Evolutionary conservation across 2,329 filamentous ascomycete species (phyloP), one percentile per base, ranked within the genome.

Genomic region (Venturiaceae sp.): DNA sequence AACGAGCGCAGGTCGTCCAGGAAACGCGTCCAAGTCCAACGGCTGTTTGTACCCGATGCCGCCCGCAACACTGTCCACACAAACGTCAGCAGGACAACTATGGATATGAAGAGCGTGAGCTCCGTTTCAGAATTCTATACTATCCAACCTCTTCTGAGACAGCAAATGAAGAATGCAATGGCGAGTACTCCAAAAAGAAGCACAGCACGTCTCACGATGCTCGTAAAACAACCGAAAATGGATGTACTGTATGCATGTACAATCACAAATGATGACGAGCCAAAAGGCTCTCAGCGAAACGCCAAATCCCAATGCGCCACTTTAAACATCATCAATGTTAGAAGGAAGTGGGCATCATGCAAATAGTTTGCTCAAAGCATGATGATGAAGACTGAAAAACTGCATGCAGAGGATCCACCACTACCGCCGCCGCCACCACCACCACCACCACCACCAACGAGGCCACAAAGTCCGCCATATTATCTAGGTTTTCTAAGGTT

Each of bases 261-360:
- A 50, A 30, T 50, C 44, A 30, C 44, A 30, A 28, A 26, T 50
- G 26, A 30, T 50, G 13, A 47, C 3, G 41, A 30, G 26, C 21
- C 26, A 6, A 50, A 50, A 30, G 44, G n/a, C 26, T 26, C 44
- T 28, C 44, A 7, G 14, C n/a, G n/a, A n/a, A 50, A 28, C 44
- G 44, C 23, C 26, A n/a, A n/a, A 3, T 30, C 23, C 26, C 6
- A 30, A n/a, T 30, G 44, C 26, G 44, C 44, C 44, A 30, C 44
- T 26, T 50, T 9, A 32, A 50, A 50, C 44, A 50, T 50, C 13
- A 23, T 50, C 13, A 13, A 26, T 30, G 26, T n/a, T 50, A 23
- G 19, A 50, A 50, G n/a, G n/a, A n/a, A n/a, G n/a, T n/a, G n/a
- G 44, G 26, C 44, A 50, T 50, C 44, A 50, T 50, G 44, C 44